Conservation (phyloP, 352 stramenopile species). For the Globisporangium irregulare region DNA sequence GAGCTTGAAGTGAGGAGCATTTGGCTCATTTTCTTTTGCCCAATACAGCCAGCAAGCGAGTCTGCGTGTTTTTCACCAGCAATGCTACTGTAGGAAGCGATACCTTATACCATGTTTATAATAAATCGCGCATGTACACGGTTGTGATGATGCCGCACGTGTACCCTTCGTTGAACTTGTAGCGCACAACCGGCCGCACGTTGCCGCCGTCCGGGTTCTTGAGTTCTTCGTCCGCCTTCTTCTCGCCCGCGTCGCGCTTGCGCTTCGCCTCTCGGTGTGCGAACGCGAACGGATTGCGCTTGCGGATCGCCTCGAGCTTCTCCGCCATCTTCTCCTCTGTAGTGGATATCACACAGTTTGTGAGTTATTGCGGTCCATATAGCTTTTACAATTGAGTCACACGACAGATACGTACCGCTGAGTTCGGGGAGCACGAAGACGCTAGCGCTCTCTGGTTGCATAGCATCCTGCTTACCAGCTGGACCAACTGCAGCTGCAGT, state of each 20-base stretch:
- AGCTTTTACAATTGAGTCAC: too few species aligned
- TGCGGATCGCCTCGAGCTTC: slow-evolving; percentile 60
- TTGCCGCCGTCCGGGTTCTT: slow-evolving; percentile 16
- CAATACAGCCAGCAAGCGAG: neutral
- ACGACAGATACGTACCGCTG: slow-evolving; percentile 34
- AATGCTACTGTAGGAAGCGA: neutral
- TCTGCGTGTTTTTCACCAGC: too few species aligned
- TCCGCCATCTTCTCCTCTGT: slow-evolving; percentile 55
- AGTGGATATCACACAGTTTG: neutral
- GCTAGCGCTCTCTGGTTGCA: slow-evolving; percentile 24
- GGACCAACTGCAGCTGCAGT: slow-evolving; percentile 8
- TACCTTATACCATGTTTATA: slow-evolving; percentile 29
- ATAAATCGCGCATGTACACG: slow-evolving; percentile 85
- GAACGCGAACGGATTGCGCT: slow-evolving; percentile 79
- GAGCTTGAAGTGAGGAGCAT: slow-evolving; percentile 1
- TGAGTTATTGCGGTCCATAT: too few species aligned
- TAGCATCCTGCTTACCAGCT: slow-evolving; percentile 13
- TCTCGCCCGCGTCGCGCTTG: slow-evolving; percentile 53
- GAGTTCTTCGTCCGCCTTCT: slow-evolving; percentile 32
- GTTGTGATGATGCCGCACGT: slow-evolving; percentile 88
- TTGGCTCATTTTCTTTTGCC: neutral
- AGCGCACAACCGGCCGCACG: slow-evolving; percentile 57
- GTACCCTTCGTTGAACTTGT: slow-evolving; percentile 91
- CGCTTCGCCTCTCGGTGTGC: slow-evolving; percentile 78
- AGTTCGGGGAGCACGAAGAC: slow-evolving; percentile 54